Base-by-base conservation (phyloP, 2,329 filamentous ascomycete genomes). In the Fusarium temperatum region DNA sequence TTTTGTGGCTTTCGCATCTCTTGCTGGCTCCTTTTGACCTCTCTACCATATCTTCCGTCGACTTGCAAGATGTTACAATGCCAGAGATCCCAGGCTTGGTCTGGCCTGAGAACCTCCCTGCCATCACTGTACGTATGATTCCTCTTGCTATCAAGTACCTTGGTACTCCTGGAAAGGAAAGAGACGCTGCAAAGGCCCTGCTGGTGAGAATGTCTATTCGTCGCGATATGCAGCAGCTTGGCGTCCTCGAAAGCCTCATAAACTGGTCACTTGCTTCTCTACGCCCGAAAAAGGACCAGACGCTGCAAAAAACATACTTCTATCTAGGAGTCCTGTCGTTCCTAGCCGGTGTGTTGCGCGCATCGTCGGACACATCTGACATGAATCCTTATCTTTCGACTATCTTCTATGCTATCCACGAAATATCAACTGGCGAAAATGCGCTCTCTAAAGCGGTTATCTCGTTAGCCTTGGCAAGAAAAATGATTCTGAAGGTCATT, bases 11-110 rank as follows among this genome's bases (percentile, higher is more conserved):
- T 36, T 93, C 93, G 2, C 93, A 96, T 82, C 85, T 96, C 22
- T 86, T 96, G 66, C 87, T 96, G 38, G 94, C 94, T 3, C 96
- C 96, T 0, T 99, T 99, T 82, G 95, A 98, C 77, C 85, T 99
- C 59, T 89, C 92, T 5, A 95, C 94, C 5, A 95, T 99, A 69
- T 98, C 95, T 3, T 89, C 89, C 5, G 82, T 85, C 4, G 86
- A 87, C 36, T 81, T 85, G 24, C 86, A 88, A 38, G 84, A 88
- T 65, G 80, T 84, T 6, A 82, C 83, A 24, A 78, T 84, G 8
- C 83, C 84, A 1, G 74, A 72, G 6, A 83, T 89, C 4, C 77
- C 83, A 0, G 87, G 86, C 3, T 83, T 94, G 24, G 78, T 81
- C 14, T 88, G 93, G 82, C 89, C 92, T 0, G 75, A 80, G 3